Percentiles rank a stretch among this genome's conserved stretches.
Evolutionary conservation across 495 filamentous ascomycete species (phyloP).

Genomic region (Sordaria brevicollis): DNA sequence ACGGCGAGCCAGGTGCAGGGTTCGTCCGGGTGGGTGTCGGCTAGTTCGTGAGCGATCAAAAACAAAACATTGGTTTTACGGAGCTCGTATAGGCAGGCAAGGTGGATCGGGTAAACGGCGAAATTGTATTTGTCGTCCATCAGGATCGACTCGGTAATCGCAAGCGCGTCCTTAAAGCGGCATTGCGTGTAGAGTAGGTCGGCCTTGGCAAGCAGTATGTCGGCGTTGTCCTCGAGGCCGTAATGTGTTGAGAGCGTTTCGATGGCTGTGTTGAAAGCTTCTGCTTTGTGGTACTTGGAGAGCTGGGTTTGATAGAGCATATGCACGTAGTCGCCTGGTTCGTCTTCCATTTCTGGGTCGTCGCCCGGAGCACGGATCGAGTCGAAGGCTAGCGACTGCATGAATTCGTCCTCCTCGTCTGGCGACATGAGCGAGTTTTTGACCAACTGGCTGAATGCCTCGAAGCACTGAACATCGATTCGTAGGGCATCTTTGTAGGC

Average conservation of each 20-base stretch:
- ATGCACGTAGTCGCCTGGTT: slow-evolving; percentile 84
- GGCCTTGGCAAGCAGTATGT: slow-evolving; percentile 85
- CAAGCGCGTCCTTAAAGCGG: slow-evolving; percentile 76
- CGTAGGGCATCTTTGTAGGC: slow-evolving; percentile 96
- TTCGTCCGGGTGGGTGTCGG: slow-evolving; percentile 84
- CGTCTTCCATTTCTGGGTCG: slow-evolving; percentile 55
- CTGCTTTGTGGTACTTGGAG: slow-evolving; percentile 88
- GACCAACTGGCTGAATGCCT: slow-evolving; percentile 96
- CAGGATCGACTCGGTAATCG: slow-evolving; percentile 74
- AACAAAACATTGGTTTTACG: slow-evolving; percentile 79
- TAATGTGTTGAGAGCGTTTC: slow-evolving; percentile 91
- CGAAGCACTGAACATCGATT: slow-evolving; percentile 97
- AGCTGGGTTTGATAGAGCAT: slow-evolving; percentile 96
- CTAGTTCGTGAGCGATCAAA: slow-evolving; percentile 86
- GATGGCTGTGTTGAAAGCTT: slow-evolving; percentile 71
- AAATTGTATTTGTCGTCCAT: slow-evolving; percentile 80
- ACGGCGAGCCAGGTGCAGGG: slow-evolving; percentile 88
- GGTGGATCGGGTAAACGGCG: slow-evolving; percentile 75
- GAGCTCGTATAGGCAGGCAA: slow-evolving; percentile 87
- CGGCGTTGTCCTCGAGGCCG: slow-evolving; percentile 76
- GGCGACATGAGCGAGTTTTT: slow-evolving; percentile 97
- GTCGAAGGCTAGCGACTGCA: slow-evolving; percentile 87
- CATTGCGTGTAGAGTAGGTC: slow-evolving; percentile 93
- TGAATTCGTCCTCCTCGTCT: slow-evolving; percentile 86
- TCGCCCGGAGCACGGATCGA: slow-evolving; percentile 45